phyloP scores from a whole-genome alignment of 257 asterid genomes.

The Buddleja alternifolia region DNA sequence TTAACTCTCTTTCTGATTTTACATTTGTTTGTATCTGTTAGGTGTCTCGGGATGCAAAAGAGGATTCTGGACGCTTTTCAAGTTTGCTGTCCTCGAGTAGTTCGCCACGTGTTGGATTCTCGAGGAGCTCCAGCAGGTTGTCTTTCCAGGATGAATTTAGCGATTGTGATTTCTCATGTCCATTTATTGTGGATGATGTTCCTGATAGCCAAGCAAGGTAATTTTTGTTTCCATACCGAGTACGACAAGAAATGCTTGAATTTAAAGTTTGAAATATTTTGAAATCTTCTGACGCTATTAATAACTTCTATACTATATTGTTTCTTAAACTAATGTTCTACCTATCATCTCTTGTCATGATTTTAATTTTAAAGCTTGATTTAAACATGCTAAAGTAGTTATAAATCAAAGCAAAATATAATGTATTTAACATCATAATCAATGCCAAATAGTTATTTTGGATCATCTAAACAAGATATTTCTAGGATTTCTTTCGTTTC shows the following conservation, averaged over 20 bases:
- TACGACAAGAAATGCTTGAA: neutral
- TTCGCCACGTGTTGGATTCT: slow-evolving; percentile 92
- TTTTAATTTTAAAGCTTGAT: slow-evolving; percentile 10
- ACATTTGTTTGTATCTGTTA: slow-evolving; percentile 31
- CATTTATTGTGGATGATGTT: slow-evolving; percentile 95
- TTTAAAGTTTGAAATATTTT: slow-evolving; percentile 2
- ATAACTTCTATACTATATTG: neutral
- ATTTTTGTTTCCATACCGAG: slow-evolving; percentile 13
- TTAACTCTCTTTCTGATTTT: slow-evolving; percentile 14
- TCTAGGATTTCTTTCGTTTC: neutral
- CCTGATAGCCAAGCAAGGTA: slow-evolving; percentile 75
- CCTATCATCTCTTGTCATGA: neutral
- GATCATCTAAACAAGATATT: slow-evolving; percentile 14
- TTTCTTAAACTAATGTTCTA: neutral
- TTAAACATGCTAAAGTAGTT: slow-evolving; percentile 13
- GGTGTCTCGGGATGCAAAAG: slow-evolving; percentile 81
- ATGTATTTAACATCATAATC: too few relatives aligned
- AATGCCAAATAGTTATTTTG: too few relatives aligned
- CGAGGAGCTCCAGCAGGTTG: slow-evolving; percentile 92
- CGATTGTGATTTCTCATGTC: slow-evolving; percentile 79
- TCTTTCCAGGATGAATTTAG: slow-evolving; percentile 97
- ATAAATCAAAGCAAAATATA: too few relatives aligned
- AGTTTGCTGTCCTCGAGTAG: slow-evolving; percentile 85
- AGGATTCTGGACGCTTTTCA: slow-evolving; percentile 97
- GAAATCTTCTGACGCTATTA: neutral